These are phyloP conservation scores for Cystoderma amianthinum DNA, from an alignment of 768 basidiomycete species.

Conservation along the genomic window DNA sequence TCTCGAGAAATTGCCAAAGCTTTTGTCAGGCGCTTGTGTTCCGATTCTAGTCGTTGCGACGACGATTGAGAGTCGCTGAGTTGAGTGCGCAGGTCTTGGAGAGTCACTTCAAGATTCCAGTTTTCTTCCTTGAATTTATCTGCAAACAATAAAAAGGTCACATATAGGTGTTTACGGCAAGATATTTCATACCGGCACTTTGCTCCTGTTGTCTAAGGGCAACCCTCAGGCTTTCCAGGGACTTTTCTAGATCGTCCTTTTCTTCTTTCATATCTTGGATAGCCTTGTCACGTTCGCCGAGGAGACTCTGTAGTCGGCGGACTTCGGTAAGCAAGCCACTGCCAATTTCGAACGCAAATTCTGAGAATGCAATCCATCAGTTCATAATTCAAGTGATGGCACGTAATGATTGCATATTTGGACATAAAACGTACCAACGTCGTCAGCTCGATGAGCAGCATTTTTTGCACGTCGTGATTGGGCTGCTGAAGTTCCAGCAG, in stretches of 20 bases:
- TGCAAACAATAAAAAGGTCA: conserved; percentile 16
- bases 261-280: conserved; percentile 90
- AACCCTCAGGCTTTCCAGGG: conserved; percentile 64
- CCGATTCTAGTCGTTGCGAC: conserved; percentile 66
- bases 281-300: conserved; percentile 89
- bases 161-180: conserved; percentile 2
- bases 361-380: conserved; percentile 38
- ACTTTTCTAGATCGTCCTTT: conserved; percentile 81
- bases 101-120: conserved; percentile 94
- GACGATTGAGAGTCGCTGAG: conserved; percentile 60
- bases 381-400: not conserved
- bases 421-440: conserved; percentile 59
- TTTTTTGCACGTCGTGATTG: conserved; percentile 89
- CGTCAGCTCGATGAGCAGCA: conserved; percentile 83
- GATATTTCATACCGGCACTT: conserved; percentile 52
- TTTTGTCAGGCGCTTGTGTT: conserved; percentile 76
- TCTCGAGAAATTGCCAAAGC: conserved; percentile 70
- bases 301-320: conserved; percentile 80
- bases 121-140: conserved; percentile 98
- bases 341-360: conserved; percentile 98
- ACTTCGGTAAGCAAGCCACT: conserved; percentile 90
- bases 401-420: not conserved
- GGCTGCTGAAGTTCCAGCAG: conserved; percentile 70
- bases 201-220: conserved; percentile 79
- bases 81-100: conserved; percentile 80